Base-by-base conservation (phyloP, 148 eudicot genomes). In the Camellia granthamiana region DNA sequence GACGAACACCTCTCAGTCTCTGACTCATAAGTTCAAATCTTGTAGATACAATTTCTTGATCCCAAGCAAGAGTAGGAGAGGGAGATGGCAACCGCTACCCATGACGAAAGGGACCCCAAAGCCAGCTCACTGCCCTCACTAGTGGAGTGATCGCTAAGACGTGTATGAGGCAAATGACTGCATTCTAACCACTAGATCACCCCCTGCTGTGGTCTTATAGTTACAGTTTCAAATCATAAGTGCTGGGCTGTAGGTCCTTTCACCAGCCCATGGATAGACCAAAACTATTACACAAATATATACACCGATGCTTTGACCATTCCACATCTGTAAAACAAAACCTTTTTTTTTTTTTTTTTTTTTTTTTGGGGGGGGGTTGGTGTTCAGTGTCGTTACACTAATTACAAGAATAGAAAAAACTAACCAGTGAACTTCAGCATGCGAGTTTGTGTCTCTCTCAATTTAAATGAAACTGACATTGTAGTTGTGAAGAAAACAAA, bases 401-500 rank as follows among this genome's bases (percentile, higher is more conserved):
- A 6, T 15, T 3, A 60, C 44, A 42, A 54, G 21, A 44, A 0
- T 55, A 74, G 72, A 63, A 10, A 86, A 79, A 82, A 83, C 83
- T 85, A 81, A 96, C 98, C 97, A 87, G 99, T 94, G 83, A 97
- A 97, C 87, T 92, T 97, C 80, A 97, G 92, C 99, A 97, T 94
- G 46, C 98, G 98, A 56, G 98, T 94, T 84, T 97, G 99, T 18
- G 99, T 97, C 88, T 97, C 99, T 86, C 99, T 91, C 86, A 97
- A 78, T 30, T 98, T 97, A 84, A 97, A 97, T 54, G 99, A 94
- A 79, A 97, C 99, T 62, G 99, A 97, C 99, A 97, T 97, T 66
- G 99, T 97, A 76, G 99, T 97, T 43, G 99, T 97, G 88, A 97
- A 97, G 94, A 97, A 97, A 83, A 97, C 99, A 87, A 97, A 97